Base-by-base conservation (phyloP, 345 rosid species). In the Reutealis trisperma region DNA sequence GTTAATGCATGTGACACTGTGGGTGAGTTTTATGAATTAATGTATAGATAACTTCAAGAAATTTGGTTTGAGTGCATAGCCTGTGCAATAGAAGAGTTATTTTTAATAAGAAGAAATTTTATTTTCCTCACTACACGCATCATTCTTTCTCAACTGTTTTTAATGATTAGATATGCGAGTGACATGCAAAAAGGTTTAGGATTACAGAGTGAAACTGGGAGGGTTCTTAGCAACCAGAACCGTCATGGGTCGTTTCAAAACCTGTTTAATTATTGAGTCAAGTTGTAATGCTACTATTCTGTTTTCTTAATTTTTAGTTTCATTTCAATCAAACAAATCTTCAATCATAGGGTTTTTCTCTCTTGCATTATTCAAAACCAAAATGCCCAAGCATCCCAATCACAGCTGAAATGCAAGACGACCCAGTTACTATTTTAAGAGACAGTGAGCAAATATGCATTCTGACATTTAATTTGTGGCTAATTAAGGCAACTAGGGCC, bases 331-430 rank as follows among this genome's bases (percentile, higher is more conserved):
- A 37, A 37, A 37, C 51, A 54, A 15, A 54, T 54, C 8, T 54
- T 25, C 41, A 61, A 27, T 24, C 8, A 12, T 10, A 61, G 18
- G 1, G 37, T 61, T 61, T 61, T 54, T 18, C 59, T 54, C 37
- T 27, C 41, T 19, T 27, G 65, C 24, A 54, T 12, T 61, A 25
- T 5, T 14, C 67, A 30, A 30, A 63, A 63, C 67, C 67, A 63
- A 63, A 63, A 63, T 1, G 42, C 25, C 22, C 52, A 67, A 30
- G 42, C 52, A 67, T 67, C 30, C 30, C 13, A 37, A 27, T 63
- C 24, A 67, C 70, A 67, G 21, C 27, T 42, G 16, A n/a, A 63
- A 63, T 63, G 67, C 41, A 63, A 14, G 67, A 30, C 30, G 67
- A 44, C 42, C 18, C 8, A 63, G n/a, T 30, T 16, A 30, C 42